Base-by-base conservation (phyloP, 1,139 yeast species). In the Geotrichum restrictum region DNA sequence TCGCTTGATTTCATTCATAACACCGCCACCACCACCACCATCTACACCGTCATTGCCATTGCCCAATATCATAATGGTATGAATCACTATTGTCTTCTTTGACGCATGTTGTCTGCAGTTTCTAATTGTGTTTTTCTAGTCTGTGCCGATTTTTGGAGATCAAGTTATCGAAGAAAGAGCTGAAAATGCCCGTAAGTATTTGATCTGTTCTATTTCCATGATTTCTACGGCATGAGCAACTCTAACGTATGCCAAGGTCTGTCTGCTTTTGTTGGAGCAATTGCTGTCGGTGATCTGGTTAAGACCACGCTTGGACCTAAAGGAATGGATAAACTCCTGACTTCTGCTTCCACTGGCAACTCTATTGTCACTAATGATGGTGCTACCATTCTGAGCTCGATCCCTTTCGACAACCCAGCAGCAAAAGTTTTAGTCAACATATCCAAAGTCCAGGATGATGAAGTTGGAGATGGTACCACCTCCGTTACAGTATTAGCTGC, bases 401-500 rank as follows among this genome's bases (percentile, higher is more conserved):
- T 93, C 63, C 98, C 98, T 8, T 81, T 93, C 63, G 97, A 91
- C 66, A 93, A 94, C 64, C 98, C 98, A 13, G 98, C 98, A 2
- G 99, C 98, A 34, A 93, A 93, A 68, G 98, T 94, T 8, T 77
- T 93, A 63, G 98, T 94, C 36, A 93, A 93, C 69, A 86, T 93
- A 57, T 85, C 97, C 51, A 93, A 93, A 70, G 98, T 93, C 37
- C 99, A 93, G 75, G 99, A 93, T 67, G 97, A 93, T 68, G 98
- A 93, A 69, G 95, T 93, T 64, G 98, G 99, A 53, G 99, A 93
- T 70, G 99, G 99, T 60, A 93, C 99, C 45, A 93, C 99, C 0
- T 88, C 96, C n/a, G 99, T 93, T 33, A 89, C 98, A 0, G 97
- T 93, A 13, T 75, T 93, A 55, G 81, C 94, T 50, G 93, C 97